A percentile compares a stretch with the other conserved stretches of the same genome.
These are phyloP conservation scores for Rhizopus arrhizus DNA, from an alignment of 371 early-diverging fungal species.

Conservation along the genomic window DNA sequence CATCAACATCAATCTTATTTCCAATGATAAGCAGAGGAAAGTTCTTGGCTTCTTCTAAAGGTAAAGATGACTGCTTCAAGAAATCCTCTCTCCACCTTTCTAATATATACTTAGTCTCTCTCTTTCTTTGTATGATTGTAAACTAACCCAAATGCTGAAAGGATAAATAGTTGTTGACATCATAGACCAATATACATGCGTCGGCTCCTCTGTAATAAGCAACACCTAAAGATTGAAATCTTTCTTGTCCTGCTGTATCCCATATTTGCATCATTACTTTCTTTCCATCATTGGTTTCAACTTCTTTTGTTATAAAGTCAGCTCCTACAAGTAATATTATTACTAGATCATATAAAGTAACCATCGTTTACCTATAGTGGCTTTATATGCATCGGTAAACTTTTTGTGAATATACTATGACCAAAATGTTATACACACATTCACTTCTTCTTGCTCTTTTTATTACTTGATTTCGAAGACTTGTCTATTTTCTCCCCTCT, in stretches of 20 bases:
- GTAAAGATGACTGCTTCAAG: constrained; percentile 65
- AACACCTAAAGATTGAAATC: constrained; percentile 96
- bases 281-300: constrained; percentile 74
- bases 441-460: background rate
- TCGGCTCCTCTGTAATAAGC: constrained; percentile 98
- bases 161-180: constrained; percentile 88
- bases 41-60: constrained; percentile 75
- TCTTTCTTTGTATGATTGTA: background rate
- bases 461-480: constrained; percentile 61
- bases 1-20: constrained; percentile 95
- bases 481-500: constrained; percentile 40
- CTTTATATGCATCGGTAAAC: constrained; percentile 96
- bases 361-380: constrained; percentile 85
- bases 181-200: constrained; percentile 95
- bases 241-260: constrained; percentile 94
- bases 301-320: constrained; percentile 95
- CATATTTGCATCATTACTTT: constrained; percentile 67
- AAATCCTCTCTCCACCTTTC: constrained; percentile 94
- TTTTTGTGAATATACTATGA: constrained; percentile 87
- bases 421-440: background rate
- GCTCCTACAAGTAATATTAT: constrained; percentile 51
- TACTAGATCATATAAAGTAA: background rate
- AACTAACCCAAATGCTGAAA: constrained; percentile 86
- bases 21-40: constrained; percentile 90
- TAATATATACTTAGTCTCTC: constrained; percentile 3